phyloP scores from a whole-genome alignment of 2,329 filamentous ascomycete species.

The Aspergillus sp. region DNA sequence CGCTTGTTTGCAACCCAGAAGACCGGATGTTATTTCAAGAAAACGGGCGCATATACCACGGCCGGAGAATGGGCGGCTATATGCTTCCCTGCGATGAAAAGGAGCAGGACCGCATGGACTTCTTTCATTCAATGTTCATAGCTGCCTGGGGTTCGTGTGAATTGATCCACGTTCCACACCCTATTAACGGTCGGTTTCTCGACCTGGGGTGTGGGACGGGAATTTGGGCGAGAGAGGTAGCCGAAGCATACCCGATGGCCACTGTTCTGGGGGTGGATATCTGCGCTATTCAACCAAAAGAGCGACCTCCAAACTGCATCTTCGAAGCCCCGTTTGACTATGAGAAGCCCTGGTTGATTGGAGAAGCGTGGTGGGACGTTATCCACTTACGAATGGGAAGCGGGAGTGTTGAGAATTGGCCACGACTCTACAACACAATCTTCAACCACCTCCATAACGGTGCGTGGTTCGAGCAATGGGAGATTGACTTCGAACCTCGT shows the following conservation, averaged over 20 bases:
- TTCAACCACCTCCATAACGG: not conserved
- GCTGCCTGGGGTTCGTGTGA: not conserved
- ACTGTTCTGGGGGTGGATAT: conserved; percentile 1
- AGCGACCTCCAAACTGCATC: not conserved
- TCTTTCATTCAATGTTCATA: not conserved
- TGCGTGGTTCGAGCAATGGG: conserved; percentile 1
- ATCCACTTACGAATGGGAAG: not conserved
- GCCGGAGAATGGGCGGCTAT: not conserved
- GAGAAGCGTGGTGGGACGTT: not conserved
- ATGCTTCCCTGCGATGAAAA: not conserved
- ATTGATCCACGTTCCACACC: not conserved
- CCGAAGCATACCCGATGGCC: not conserved
- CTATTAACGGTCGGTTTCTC: not conserved
- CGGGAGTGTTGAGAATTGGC: not conserved
- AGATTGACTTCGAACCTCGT: not conserved
- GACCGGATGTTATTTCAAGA: not conserved
- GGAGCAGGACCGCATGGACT: conserved; percentile 2
- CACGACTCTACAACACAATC: not conserved
- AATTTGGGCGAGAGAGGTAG: conserved; percentile 1
- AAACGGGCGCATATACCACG: not conserved
- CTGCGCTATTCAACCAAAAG: not conserved
- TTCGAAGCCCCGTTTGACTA: not conserved
- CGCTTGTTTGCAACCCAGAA: too few species aligned
- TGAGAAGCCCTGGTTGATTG: not conserved
- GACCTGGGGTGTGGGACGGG: conserved; percentile 3